Percentiles rank a stretch among this genome's conserved stretches.
Conservation (phyloP, 495 filamentous ascomycete genomes). For the Margaritispora aquatica region DNA sequence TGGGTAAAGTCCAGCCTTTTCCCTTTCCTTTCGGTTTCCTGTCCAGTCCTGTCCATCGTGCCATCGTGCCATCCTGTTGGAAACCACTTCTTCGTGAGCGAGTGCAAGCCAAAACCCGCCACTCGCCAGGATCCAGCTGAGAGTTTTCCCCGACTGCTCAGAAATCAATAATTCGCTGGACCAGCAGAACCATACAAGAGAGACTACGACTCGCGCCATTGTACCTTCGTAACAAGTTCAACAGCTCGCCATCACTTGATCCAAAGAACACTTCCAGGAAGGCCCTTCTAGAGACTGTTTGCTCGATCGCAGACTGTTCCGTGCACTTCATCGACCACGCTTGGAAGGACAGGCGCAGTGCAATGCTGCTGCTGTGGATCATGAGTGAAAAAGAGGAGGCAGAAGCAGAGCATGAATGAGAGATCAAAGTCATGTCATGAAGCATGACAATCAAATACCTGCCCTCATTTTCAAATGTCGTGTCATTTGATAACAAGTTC, state of each 20-base stretch:
- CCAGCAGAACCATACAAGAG: no score
- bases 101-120: not conserved
- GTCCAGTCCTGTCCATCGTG: no score
- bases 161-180: not conserved
- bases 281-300: no score
- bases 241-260: no score
- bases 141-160: no score
- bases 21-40: no score
- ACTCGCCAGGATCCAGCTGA: not conserved
- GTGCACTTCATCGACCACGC: not conserved
- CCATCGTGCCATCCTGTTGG: no score
- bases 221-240: no score
- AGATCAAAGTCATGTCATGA: not conserved
- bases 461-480: not conserved
- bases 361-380: not conserved
- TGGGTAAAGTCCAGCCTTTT: not conserved
- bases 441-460: not conserved
- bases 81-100: not conserved
- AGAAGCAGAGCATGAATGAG: no score
- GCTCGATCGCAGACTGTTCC: no score
- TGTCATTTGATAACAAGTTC: not conserved
- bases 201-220: no score
- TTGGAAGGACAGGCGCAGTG: not conserved
- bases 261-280: not conserved
- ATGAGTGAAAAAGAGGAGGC: not conserved